Base-by-base conservation (phyloP, 257 asterid genomes). In the Pogostemon cablin region DNA sequence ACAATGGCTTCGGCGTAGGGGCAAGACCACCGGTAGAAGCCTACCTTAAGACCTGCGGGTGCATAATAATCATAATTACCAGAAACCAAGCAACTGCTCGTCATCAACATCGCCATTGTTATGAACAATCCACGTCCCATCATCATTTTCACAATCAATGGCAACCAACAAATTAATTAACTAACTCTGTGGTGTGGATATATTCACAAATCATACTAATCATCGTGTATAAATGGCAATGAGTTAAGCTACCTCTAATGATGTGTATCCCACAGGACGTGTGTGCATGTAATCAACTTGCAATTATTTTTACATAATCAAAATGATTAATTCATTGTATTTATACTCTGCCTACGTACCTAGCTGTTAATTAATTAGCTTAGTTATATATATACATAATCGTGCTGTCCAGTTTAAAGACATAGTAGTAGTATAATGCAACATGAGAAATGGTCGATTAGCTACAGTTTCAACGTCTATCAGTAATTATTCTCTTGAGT, bases 1-100 rank as follows among this genome's bases (percentile, higher is more conserved):
- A 89, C 86, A 3, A 89, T 85, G 68, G 43, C 17, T 64, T 89
- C 93, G 0, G 91, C 91, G 0, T 3, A 3, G 3, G 91, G 93
- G 64, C 93, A 89, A 5, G 88, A 57, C 0, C 47, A 0, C 1
- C 15, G 8, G 78, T 89, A 85, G 62, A 69, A 88, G 0, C 87
- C 96, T 2, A 79, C 84, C 60, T 12, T 44, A 8, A 85, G 85
- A 0, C 9, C 9, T 2, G 9, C 50, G 2, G 81, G 81, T 1
- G 81, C 1, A 10, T 9, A 25, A 25, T 25, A 25, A 25, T 25
- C 32, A 25, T 58, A 10, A 72, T 34, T 0, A 4, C 71, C 58
- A 10, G 55, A 58, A 4, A 73, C 5, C 68, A 72, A 50, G 39
- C 66, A 10, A 74, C 32, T 25, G 32, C 32, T 25, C 32, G 1